These are phyloP conservation scores for Didymella segeticola DNA, from an alignment of 2,329 filamentous ascomycete species.

Conservation along the genomic window DNA sequence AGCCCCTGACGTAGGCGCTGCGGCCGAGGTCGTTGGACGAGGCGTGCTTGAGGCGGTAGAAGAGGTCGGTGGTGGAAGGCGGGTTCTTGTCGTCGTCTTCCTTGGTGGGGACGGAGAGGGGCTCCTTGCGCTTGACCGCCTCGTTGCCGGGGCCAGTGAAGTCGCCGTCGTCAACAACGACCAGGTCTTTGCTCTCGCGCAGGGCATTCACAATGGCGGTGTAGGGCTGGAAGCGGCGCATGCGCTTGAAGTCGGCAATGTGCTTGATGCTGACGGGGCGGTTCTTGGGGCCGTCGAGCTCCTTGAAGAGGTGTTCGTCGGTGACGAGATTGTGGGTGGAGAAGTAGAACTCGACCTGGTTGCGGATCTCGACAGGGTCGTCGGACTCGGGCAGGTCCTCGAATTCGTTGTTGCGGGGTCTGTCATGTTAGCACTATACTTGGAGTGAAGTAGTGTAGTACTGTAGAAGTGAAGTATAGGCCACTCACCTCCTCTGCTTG, in stretches of 20 bases:
- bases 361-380: conserved; percentile 81
- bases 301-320: conserved; percentile 85
- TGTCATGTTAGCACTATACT: no score
- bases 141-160: conserved; percentile 56
- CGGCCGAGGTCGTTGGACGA: conserved; percentile 71
- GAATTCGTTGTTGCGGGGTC: conserved; percentile 42
- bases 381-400: conserved; percentile 70
- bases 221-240: conserved; percentile 92
- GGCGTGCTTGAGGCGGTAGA: conserved; percentile 59
- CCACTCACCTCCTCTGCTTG: conserved; percentile 27
- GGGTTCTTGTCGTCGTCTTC: conserved; percentile 40
- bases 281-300: conserved; percentile 80
- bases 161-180: conserved; percentile 74
- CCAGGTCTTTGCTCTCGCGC: conserved; percentile 75
- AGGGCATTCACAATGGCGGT: conserved; percentile 82
- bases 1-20: conserved; percentile 92
- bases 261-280: conserved; percentile 78
- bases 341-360: conserved; percentile 97
- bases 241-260: conserved; percentile 89
- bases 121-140: conserved; percentile 71
- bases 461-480: no score
- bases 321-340: conserved; percentile 86
- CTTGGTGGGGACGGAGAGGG: conserved; percentile 55
- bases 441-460: no score
- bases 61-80: conserved; percentile 49